These are phyloP conservation scores for Trichoderma oligosporum DNA, from an alignment of 2,329 filamentous ascomycete species.

Conservation along the genomic window DNA sequence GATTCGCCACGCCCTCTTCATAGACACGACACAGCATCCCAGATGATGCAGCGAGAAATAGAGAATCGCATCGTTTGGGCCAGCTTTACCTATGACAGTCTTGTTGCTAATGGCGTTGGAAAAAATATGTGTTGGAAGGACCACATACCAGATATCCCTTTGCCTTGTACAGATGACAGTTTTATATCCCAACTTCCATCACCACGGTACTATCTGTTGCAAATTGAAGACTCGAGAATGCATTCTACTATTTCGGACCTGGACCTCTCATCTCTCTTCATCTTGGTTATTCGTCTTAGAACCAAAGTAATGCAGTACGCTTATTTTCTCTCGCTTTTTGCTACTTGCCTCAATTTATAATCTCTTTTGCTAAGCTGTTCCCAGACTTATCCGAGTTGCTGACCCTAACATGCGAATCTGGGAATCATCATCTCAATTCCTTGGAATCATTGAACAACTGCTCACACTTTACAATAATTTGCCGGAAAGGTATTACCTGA, in stretches of 20 bases:
- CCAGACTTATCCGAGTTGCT: constrained; percentile 23
- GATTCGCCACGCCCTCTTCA: constrained; percentile 20
- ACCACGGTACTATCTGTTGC: constrained; percentile 11
- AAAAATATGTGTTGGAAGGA: constrained; percentile 26
- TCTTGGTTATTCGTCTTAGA: constrained; percentile 24
- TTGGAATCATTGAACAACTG: constrained; percentile 24
- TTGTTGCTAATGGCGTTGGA: constrained; percentile 23
- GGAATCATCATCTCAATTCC: constrained; percentile 22
- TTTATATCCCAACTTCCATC: constrained; percentile 20
- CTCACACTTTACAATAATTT: constrained; percentile 23
- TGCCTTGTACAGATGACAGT: constrained; percentile 23
- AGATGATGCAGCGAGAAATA: constrained; percentile 22
- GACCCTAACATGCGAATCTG: constrained; percentile 20
- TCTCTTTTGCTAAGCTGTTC: neutral
- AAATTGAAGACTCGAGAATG: constrained; percentile 20
- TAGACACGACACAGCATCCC: constrained; percentile 1
- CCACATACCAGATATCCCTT: constrained; percentile 23
- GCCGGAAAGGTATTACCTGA: constrained; percentile 24
- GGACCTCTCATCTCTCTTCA: constrained; percentile 21
- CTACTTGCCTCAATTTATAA: neutral
- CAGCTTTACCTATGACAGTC: constrained; percentile 25
- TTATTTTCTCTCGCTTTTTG: neutral
- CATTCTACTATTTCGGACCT: constrained; percentile 17
- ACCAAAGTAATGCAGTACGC: constrained; percentile 24
- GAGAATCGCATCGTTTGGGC: constrained; percentile 27